These are phyloP conservation scores for Colletotrichum musicola DNA, from an alignment of 2,329 filamentous ascomycete species.

Conservation along the genomic window DNA sequence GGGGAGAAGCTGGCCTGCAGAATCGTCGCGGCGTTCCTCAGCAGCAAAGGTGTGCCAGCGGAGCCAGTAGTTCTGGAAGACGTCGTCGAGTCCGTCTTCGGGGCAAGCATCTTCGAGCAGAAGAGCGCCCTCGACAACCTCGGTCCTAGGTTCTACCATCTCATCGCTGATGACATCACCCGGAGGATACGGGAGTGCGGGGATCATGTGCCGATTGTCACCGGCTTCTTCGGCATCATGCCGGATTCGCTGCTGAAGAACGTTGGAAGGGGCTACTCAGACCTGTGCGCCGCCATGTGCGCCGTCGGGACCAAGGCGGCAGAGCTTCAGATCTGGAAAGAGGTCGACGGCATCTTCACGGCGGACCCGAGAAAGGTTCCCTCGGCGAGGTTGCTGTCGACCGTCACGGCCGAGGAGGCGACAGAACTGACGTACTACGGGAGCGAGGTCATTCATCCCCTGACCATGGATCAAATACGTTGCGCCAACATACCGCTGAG, in stretches of 20 bases:
- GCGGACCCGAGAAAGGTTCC: slow-evolving; percentile 90
- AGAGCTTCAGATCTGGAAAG: slow-evolving; percentile 98
- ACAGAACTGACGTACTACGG: slow-evolving; percentile 95
- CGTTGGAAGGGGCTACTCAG: slow-evolving; percentile 95
- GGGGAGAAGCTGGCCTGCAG: slow-evolving; percentile 96
- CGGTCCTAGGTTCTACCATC: slow-evolving; percentile 77
- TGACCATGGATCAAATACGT: slow-evolving; percentile 97
- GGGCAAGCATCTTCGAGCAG: slow-evolving; percentile 84
- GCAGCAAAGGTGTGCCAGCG: slow-evolving; percentile 70
- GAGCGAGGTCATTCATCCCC: slow-evolving; percentile 96
- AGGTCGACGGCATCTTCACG: slow-evolving; percentile 94
- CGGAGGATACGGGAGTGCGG: slow-evolving; percentile 75
- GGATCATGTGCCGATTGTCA: slow-evolving; percentile 80
- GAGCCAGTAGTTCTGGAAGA: slow-evolving; percentile 50
- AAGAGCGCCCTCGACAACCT: slow-evolving; percentile 71
- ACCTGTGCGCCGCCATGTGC: slow-evolving; percentile 91
- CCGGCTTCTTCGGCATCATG: slow-evolving; percentile 96
- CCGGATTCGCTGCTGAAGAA: slow-evolving; percentile 88
- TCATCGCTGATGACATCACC: slow-evolving; percentile 70
- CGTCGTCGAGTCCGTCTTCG: slow-evolving; percentile 89
- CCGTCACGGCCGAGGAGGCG: slow-evolving; percentile 93
- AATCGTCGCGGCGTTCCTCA: slow-evolving; percentile 88
- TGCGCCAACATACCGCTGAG: slow-evolving; percentile 86
- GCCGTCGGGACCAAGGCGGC: slow-evolving; percentile 86
- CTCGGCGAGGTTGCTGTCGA: slow-evolving; percentile 84